These are phyloP conservation scores for Boletus rubescentipes DNA, from an alignment of 768 basidiomycete genomes.

Conservation along the genomic window DNA sequence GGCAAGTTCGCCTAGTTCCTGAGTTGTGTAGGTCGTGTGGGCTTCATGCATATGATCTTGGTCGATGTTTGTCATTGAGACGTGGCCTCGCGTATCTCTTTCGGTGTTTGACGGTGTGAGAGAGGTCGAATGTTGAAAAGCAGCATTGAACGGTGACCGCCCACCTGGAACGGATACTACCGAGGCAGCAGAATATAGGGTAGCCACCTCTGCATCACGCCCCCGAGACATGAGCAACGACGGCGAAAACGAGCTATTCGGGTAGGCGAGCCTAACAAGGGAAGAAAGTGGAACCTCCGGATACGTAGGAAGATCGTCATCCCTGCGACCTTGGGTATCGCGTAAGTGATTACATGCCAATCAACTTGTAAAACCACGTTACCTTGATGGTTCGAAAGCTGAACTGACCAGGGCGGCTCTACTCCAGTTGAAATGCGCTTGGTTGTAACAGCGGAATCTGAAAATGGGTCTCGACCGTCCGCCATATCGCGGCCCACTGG, in stretches of 20 bases:
- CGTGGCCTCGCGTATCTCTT: constrained; percentile 17
- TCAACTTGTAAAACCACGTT: neutral
- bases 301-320: constrained; percentile 34
- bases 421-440: constrained; percentile 10
- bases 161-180: constrained; percentile 64
- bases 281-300: constrained; percentile 71
- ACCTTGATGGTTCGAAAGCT: constrained; percentile 23
- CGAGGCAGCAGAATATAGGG: constrained; percentile 83
- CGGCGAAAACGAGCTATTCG: constrained; percentile 59
- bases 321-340: constrained; percentile 16
- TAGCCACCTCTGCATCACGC: constrained; percentile 78
- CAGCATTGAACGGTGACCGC: constrained; percentile 36
- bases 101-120: constrained; percentile 29
- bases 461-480: constrained; percentile 11
- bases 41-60: constrained; percentile 37
- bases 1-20: constrained; percentile 77
- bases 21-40: constrained; percentile 52
- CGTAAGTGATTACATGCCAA: constrained; percentile 8
- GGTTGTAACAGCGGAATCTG: constrained; percentile 13
- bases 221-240: constrained; percentile 34
- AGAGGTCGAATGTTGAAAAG: constrained; percentile 30
- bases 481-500: constrained; percentile 26
- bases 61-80: constrained; percentile 23
- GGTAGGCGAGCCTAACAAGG: constrained; percentile 66
- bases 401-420: constrained; percentile 19